A percentile compares a stretch with the other conserved stretches of the same genome.
These are phyloP conservation scores for Cladosporium austrohemisphaericum DNA, from an alignment of 2,329 filamentous ascomycete species.

Conservation along the genomic window DNA sequence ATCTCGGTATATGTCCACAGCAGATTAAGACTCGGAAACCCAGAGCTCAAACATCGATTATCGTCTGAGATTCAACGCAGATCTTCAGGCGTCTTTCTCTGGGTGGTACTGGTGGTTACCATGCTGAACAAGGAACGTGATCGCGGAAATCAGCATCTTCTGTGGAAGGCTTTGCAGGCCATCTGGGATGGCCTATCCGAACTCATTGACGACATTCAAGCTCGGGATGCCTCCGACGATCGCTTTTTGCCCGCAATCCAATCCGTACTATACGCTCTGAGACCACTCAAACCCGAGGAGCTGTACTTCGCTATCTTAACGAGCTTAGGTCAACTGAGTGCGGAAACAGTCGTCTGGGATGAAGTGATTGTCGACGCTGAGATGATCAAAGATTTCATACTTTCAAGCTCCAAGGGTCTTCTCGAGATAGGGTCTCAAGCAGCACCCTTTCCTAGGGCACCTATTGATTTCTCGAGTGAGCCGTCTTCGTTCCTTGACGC, in stretches of 20 bases:
- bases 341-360: neutral
- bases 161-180: neutral
- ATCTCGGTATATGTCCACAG: neutral
- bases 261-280: neutral
- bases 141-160: neutral
- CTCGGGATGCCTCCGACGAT: neutral
- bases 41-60: neutral
- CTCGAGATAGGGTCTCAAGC: neutral
- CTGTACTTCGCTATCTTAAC: neutral
- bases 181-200: neutral
- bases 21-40: neutral
- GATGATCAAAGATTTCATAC: neutral
- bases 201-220: neutral
- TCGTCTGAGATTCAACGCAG: neutral
- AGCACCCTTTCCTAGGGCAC: no score
- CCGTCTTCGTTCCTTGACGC: no score
- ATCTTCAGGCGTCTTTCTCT: slow-evolving; percentile 41
- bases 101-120: slow-evolving; percentile 43
- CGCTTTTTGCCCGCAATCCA: neutral
- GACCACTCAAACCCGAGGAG: neutral
- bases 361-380: neutral
- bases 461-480: neutral
- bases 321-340: neutral
- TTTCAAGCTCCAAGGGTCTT: neutral
- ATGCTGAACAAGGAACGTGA: slow-evolving; percentile 43